Conservation (phyloP, 306 rosid species). For the Lithocarpus polystachyus region DNA sequence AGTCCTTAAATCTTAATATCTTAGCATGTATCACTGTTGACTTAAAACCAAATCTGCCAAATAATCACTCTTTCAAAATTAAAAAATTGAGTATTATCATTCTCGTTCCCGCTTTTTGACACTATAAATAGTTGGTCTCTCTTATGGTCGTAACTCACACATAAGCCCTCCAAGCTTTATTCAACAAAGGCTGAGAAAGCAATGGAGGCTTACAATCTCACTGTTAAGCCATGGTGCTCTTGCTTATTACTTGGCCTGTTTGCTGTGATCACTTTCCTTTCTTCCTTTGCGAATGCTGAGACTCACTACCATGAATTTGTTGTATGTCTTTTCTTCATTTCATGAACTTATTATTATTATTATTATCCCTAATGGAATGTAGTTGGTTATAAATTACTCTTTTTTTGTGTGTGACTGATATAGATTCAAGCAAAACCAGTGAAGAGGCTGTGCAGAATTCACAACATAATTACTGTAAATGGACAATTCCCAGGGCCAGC, state of each 20-base stretch:
- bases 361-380: not conserved
- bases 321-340: conserved; percentile 40
- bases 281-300: conserved; percentile 43
- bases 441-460: conserved; percentile 56
- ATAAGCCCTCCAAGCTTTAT: conserved; percentile 17
- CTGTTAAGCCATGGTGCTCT: conserved; percentile 24
- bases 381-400: not conserved
- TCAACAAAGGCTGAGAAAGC: conserved; percentile 28
- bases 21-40: conserved; percentile 16
- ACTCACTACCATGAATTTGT: conserved; percentile 74
- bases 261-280: conserved; percentile 33
- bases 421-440: conserved; percentile 45
- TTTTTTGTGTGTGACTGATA: conserved; percentile 11
- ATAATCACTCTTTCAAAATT: not conserved
- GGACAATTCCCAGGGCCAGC: conserved; percentile 57
- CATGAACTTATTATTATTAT: not conserved
- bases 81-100: not conserved
- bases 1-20: conserved; percentile 13
- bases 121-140: conserved; percentile 44
- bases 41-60: conserved; percentile 40
- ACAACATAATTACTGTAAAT: conserved; percentile 42
- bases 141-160: conserved; percentile 15
- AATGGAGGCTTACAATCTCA: conserved; percentile 45
- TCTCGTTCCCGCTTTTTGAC: conserved; percentile 14
- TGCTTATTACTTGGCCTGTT: conserved; percentile 41